Base-by-base conservation (phyloP, 1,139 yeast species). In the Blastobotrys serpentis region DNA sequence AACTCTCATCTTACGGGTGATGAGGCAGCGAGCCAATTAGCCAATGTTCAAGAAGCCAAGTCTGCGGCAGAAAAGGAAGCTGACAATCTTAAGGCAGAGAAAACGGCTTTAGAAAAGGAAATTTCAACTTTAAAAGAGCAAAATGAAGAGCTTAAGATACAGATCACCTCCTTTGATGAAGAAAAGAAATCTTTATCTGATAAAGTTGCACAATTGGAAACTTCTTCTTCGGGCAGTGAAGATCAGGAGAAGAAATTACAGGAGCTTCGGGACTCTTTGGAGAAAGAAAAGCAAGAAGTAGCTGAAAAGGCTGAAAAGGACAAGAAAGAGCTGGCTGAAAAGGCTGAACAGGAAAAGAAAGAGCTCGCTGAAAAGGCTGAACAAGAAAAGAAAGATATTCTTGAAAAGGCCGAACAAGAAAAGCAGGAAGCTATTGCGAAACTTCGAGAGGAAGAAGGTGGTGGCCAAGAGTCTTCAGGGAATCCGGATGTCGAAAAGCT, bases 161-260 rank as follows among this genome's bases (percentile, higher is more conserved):
- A 36, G n/a, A 19, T 36, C 13, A 18, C 5, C 13, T 36, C 40
- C 6, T 36, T 36, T 19, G 40, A 36, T 18, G 25, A 18, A 4
- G 40, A 36, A 11, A 36, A 36, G 25, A 18, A 36, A 4, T 36
- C 40, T 4, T 19, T 36, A 25, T 19, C 22, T 3, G 25, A 36
- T 4, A 18, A 36, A 14, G 6, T 36, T 8, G 18, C 40, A 5
- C 25, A 36, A 36, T 7, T 36, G 19, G 40, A 36, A 36, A 36
- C 10, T 11, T 36, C 40, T 11, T 17, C 40, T 11, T 13, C 8
- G 7, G 16, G 10, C 8, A 36, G 17, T 16, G 38, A 37, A 21
- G 50, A 51, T 14, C 49, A 51, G 19, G 49, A 49, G 26, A 33
- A 42, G 16, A 42, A 46, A 38, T 25, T 50, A n/a, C 25, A 42